These are phyloP conservation scores for Penicillium sclerotigenum DNA, from an alignment of 2,329 filamentous ascomycete species.

Conservation along the genomic window DNA sequence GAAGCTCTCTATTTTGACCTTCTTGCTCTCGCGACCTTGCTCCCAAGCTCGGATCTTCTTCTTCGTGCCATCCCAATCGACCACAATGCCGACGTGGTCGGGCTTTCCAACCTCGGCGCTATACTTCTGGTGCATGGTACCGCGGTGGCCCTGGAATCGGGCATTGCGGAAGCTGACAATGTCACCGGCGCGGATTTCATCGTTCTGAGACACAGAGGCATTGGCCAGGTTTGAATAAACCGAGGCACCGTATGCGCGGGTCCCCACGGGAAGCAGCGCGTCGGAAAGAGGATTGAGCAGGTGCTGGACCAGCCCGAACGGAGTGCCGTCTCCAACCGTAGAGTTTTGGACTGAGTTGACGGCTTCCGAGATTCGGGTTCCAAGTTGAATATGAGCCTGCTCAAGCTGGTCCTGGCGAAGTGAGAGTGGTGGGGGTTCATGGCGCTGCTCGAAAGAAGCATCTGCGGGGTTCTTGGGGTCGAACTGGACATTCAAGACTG, in stretches of 20 bases:
- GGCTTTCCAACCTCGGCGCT: slow-evolving; percentile 80
- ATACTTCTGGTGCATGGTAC: slow-evolving; percentile 94
- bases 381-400: slow-evolving; percentile 75
- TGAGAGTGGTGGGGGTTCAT: slow-evolving; percentile 75
- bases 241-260: slow-evolving; percentile 81
- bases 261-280: slow-evolving; percentile 80
- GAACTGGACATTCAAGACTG: slow-evolving; percentile 75
- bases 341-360: slow-evolving; percentile 71
- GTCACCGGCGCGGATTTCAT: slow-evolving; percentile 90
- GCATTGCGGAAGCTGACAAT: slow-evolving; percentile 91
- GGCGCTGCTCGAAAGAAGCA: slow-evolving; percentile 75
- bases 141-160: slow-evolving; percentile 91
- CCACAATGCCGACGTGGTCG: slow-evolving; percentile 83
- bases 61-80: slow-evolving; percentile 98
- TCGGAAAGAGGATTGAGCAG: slow-evolving; percentile 70
- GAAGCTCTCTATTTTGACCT: slow-evolving; percentile 91
- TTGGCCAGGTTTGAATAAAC: slow-evolving; percentile 96
- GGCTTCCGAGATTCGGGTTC: slow-evolving; percentile 70
- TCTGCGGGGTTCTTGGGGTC: slow-evolving; percentile 71
- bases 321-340: slow-evolving; percentile 78
- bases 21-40: slow-evolving; percentile 88
- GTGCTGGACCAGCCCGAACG: slow-evolving; percentile 72
- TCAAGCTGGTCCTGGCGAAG: slow-evolving; percentile 93
- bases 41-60: slow-evolving; percentile 97
- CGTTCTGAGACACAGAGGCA: slow-evolving; percentile 81